Percentiles rank a stretch among this genome's conserved stretches.
Conservation (phyloP, 495 filamentous ascomycete species). For the Aspergillus ostianus region DNA sequence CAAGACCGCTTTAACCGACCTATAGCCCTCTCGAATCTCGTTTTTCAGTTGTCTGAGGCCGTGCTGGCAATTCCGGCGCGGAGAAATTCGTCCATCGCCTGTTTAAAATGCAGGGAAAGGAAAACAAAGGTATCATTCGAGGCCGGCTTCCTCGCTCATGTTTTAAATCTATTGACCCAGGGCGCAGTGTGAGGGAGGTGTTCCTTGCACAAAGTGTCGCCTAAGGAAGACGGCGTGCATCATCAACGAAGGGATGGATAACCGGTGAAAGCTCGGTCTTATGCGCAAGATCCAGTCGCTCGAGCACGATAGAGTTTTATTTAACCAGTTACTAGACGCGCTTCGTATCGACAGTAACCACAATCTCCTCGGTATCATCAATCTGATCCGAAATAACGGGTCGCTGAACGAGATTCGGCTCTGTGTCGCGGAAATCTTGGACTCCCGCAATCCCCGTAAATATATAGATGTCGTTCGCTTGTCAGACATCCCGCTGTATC, state of each 20-base stretch:
- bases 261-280: neutral
- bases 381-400: neutral
- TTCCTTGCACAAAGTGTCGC: neutral
- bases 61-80: too few relatives aligned
- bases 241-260: neutral
- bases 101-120: too few relatives aligned
- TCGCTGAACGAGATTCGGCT: neutral
- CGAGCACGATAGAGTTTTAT: neutral
- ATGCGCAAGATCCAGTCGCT: neutral
- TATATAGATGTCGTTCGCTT: too few relatives aligned
- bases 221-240: neutral
- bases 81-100: too few relatives aligned
- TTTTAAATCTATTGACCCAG: neutral
- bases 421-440: neutral
- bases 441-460: neutral
- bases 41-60: too few relatives aligned
- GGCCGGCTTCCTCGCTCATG: too few relatives aligned
- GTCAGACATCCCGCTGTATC: too few relatives aligned
- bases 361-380: neutral
- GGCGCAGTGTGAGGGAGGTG: neutral
- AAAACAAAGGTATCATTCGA: too few relatives aligned
- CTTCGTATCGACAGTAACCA: neutral
- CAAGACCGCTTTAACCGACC: too few relatives aligned
- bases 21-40: too few relatives aligned
- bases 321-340: neutral